Evolutionary conservation across 1,284 basidiomycete species (phyloP).

Genomic region (Termitomyces sp.): DNA sequence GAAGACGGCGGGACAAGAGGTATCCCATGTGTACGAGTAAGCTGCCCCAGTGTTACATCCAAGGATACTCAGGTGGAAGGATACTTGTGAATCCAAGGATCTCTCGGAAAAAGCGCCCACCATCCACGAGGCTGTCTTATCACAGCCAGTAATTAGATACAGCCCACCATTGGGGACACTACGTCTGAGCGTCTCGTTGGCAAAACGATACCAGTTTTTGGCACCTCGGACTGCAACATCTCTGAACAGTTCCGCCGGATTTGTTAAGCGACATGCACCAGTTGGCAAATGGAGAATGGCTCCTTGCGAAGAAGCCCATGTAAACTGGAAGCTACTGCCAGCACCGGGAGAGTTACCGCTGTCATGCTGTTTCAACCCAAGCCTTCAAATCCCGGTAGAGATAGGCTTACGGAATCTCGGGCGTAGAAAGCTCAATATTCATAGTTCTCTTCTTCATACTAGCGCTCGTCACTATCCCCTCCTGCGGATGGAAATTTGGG

Average conservation of each 20-base stretch:
- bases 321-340: conserved; percentile 10
- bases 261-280: conserved; percentile 14
- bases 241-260: conserved; percentile 12
- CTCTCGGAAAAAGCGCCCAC: conserved; percentile 14
- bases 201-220: conserved; percentile 22
- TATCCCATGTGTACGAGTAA: conserved; percentile 12
- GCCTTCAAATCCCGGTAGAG: not conserved
- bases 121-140: conserved; percentile 20
- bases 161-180: conserved; percentile 21
- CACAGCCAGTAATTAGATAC: conserved; percentile 24
- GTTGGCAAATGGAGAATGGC: conserved; percentile 22
- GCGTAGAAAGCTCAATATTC: conserved; percentile 1
- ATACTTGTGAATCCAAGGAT: conserved; percentile 8
- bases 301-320: conserved; percentile 13
- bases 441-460: conserved; percentile 1
- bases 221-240: conserved; percentile 13
- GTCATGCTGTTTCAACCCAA: not conserved
- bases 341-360: conserved; percentile 4
- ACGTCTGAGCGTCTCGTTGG: conserved; percentile 14
- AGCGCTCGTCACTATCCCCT: conserved; percentile 13
- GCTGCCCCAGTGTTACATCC: conserved; percentile 3
- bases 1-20: conserved; percentile 9
- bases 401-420: conserved; percentile 8
- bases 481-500: conserved; percentile 6
- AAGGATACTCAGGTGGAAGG: conserved; percentile 10